phyloP scores from a whole-genome alignment of 2,329 filamentous ascomycete genomes.

The Daldinia eschscholtzii region DNA sequence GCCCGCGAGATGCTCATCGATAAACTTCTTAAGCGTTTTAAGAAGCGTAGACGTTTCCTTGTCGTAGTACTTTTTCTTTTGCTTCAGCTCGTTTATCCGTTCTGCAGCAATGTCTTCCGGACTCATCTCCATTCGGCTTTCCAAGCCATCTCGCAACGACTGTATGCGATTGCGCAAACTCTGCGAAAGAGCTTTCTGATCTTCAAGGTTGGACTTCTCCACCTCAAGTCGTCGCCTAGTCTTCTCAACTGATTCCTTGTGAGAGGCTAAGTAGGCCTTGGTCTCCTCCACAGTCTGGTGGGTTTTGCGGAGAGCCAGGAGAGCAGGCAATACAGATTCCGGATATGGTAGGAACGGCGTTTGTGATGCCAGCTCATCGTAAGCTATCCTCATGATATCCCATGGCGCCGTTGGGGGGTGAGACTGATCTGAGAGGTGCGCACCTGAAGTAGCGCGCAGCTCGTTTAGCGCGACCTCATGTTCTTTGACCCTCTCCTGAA shows the following conservation, averaged over 20 bases:
- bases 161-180: constrained; percentile 69
- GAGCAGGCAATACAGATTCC: constrained; percentile 76
- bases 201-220: constrained; percentile 64
- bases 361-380: constrained; percentile 71
- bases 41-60: constrained; percentile 71
- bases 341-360: constrained; percentile 75
- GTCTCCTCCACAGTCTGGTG: constrained; percentile 74
- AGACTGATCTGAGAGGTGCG: constrained; percentile 29
- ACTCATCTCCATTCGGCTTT: constrained; percentile 68
- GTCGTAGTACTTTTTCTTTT: constrained; percentile 71
- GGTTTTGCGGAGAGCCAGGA: constrained; percentile 78
- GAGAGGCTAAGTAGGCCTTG: constrained; percentile 67
- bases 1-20: constrained; percentile 75
- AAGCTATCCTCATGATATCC: constrained; percentile 72
- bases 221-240: constrained; percentile 62
- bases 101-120: constrained; percentile 73
- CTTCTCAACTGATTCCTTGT: constrained; percentile 58
- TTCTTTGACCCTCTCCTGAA: constrained; percentile 70
- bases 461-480: constrained; percentile 62
- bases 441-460: constrained; percentile 43
- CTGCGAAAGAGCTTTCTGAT: constrained; percentile 67
- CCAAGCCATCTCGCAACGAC: constrained; percentile 68
- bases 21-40: constrained; percentile 75
- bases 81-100: constrained; percentile 70
- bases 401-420: constrained; percentile 54